Conservation (phyloP, 2,329 filamentous ascomycete genomes). For the Aspergillus ruber region DNA sequence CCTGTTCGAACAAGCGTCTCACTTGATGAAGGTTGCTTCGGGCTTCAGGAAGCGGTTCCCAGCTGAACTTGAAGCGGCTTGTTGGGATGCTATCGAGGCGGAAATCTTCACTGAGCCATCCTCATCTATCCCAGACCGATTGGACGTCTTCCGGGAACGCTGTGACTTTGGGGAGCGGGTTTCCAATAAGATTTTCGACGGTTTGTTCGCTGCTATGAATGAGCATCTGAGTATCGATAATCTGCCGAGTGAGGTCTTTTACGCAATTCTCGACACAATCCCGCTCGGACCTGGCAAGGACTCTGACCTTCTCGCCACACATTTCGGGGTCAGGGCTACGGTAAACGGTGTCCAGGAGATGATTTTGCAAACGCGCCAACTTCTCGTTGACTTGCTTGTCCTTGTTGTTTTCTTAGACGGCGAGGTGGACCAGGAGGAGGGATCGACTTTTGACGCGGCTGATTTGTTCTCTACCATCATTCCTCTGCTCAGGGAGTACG, state of each 20-base stretch:
- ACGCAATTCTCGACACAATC: constrained; percentile 46
- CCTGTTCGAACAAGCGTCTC: constrained; percentile 50
- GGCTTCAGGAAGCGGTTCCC: constrained; percentile 66
- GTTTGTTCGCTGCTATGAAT: constrained; percentile 63
- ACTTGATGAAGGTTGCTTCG: constrained; percentile 62
- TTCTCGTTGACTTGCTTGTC: constrained; percentile 75
- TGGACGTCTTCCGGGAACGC: constrained; percentile 71
- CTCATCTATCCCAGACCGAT: constrained; percentile 63
- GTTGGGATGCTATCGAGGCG: constrained; percentile 59
- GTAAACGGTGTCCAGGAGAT: constrained; percentile 74
- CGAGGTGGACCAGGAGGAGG: constrained; percentile 67
- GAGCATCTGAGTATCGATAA: constrained; percentile 51
- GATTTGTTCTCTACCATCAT: constrained; percentile 60
- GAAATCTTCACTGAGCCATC: constrained; percentile 71
- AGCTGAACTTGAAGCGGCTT: constrained; percentile 61
- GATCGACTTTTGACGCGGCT: constrained; percentile 58
- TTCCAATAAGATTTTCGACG: constrained; percentile 70
- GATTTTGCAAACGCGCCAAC: constrained; percentile 62
- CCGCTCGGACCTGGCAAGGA: constrained; percentile 35
- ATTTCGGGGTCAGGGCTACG: constrained; percentile 68
- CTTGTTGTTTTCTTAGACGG: constrained; percentile 81
- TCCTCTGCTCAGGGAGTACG: constrained; percentile 63
- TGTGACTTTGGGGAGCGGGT: constrained; percentile 73
- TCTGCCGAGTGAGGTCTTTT: constrained; percentile 47
- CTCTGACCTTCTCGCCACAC: constrained; percentile 48